These are phyloP conservation scores for Zoysia japonica DNA, from an alignment of 176 grass and related monocot species.

Conservation along the genomic window DNA sequence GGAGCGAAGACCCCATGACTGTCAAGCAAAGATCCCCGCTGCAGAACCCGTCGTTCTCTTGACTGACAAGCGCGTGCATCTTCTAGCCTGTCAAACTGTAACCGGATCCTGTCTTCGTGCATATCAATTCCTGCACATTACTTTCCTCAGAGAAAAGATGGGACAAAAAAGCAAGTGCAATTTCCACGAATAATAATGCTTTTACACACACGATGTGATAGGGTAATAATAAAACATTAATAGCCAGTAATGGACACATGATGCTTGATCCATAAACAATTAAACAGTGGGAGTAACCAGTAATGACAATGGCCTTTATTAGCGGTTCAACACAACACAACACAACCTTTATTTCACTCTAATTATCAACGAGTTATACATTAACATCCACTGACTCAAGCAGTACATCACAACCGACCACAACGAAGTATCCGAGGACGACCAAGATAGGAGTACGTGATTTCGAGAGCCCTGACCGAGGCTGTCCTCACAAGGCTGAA, in stretches of 20 bases:
- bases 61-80: too few relatives aligned
- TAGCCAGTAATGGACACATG: too few relatives aligned
- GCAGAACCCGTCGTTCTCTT: neutral
- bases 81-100: neutral
- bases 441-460: neutral
- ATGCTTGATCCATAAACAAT: neutral
- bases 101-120: neutral
- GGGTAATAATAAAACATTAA: too few relatives aligned
- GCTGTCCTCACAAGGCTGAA: slow-evolving; percentile 20
- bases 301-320: neutral
- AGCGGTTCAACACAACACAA: neutral
- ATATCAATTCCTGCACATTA: neutral
- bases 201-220: too few relatives aligned
- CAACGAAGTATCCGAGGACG: slow-evolving; percentile 8
- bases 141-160: neutral
- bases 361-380: slow-evolving; percentile 2
- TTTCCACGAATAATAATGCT: too few relatives aligned
- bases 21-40: neutral
- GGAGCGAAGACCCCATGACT: neutral
- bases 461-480: neutral
- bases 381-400: neutral
- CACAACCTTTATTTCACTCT: slow-evolving; percentile 41
- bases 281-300: neutral
- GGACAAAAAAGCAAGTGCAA: too few relatives aligned
- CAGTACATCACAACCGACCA: slow-evolving; percentile 19